Conservation (phyloP, 1,139 yeast genomes). For the Hyphopichia fennica region DNA sequence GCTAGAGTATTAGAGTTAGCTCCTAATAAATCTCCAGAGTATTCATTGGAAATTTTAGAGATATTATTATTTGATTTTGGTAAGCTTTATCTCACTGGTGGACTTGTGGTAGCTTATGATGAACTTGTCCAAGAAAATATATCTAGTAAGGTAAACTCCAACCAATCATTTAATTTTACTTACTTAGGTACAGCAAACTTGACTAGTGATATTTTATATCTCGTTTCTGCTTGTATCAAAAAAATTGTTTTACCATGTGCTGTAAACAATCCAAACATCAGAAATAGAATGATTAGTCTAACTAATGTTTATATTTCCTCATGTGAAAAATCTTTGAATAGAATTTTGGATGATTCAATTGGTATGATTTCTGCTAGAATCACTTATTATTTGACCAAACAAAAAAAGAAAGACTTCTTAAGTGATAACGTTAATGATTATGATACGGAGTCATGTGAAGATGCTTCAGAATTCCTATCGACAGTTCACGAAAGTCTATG, state of each 20-base stretch:
- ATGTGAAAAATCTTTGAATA: conserved; percentile 69
- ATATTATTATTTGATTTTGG: conserved; percentile 71
- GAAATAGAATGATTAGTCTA: conserved; percentile 60
- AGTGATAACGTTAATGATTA: conserved; percentile 53
- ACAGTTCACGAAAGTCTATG: conserved; percentile 38
- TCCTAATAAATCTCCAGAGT: conserved; percentile 62
- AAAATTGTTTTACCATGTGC: conserved; percentile 74
- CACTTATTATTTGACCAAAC: conserved; percentile 47
- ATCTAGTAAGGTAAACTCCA: conserved; percentile 21
- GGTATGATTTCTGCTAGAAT: conserved; percentile 51
- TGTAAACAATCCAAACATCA: conserved; percentile 58
- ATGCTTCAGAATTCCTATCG: conserved; percentile 54
- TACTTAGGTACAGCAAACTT: conserved; percentile 53
- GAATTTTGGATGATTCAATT: conserved; percentile 61
- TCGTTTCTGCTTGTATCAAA: conserved; percentile 70
- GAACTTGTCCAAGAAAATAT: conserved; percentile 30
- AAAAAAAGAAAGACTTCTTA: conserved; percentile 32
- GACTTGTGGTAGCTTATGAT: conserved; percentile 69
- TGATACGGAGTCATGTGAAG: conserved; percentile 70
- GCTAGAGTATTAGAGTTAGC: conserved; percentile 77
- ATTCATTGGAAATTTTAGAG: conserved; percentile 67
- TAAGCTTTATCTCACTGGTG: conserved; percentile 69
- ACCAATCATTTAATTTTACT: conserved; percentile 33
- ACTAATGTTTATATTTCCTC: conserved; percentile 67
- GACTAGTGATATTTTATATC: conserved; percentile 63